These are phyloP conservation scores for Serendipita vermifera DNA, from an alignment of 768 basidiomycete species.

Conservation along the genomic window DNA sequence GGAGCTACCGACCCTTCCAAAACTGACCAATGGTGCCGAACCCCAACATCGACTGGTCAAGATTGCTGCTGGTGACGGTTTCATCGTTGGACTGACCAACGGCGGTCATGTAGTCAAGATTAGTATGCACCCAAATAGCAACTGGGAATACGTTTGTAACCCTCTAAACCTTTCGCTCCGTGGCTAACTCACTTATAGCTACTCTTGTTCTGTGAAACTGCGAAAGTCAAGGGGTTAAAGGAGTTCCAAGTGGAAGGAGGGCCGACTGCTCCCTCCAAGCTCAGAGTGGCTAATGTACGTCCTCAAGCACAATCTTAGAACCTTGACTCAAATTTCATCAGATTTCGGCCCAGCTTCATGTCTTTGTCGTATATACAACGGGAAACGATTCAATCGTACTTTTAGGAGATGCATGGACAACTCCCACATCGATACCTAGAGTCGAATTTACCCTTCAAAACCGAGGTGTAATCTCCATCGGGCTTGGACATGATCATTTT, in stretches of 20 bases:
- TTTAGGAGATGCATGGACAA: slow-evolving; percentile 34
- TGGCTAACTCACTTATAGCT: slow-evolving; percentile 35
- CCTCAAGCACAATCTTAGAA: slow-evolving; percentile 12
- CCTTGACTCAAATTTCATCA: slow-evolving; percentile 26
- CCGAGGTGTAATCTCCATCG: slow-evolving; percentile 68
- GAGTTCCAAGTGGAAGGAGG: slow-evolving; percentile 34
- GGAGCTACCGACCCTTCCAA: slow-evolving; percentile 39
- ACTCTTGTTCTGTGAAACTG: slow-evolving; percentile 55
- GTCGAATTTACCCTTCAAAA: slow-evolving; percentile 65
- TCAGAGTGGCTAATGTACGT: slow-evolving; percentile 70
- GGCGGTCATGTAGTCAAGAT: slow-evolving; percentile 64
- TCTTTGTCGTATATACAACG: slow-evolving; percentile 73
- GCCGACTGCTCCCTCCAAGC: slow-evolving; percentile 28
- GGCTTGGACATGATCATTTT: slow-evolving; percentile 85
- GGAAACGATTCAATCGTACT: slow-evolving; percentile 57
- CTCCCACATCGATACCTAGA: slow-evolving; percentile 34
- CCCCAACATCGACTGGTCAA: slow-evolving; percentile 41
- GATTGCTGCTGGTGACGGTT: slow-evolving; percentile 64
- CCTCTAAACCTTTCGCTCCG: too few relatives aligned
- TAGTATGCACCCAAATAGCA: slow-evolving; percentile 21
- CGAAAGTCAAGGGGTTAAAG: slow-evolving; percentile 34
- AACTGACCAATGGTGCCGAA: slow-evolving; percentile 23
- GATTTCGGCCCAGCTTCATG: slow-evolving; percentile 73
- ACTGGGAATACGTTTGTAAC: slow-evolving; percentile 64
- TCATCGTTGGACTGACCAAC: slow-evolving; percentile 69